These are phyloP conservation scores for Moniliophthora roreri DNA, from an alignment of 1,284 basidiomycete genomes.

Conservation along the genomic window DNA sequence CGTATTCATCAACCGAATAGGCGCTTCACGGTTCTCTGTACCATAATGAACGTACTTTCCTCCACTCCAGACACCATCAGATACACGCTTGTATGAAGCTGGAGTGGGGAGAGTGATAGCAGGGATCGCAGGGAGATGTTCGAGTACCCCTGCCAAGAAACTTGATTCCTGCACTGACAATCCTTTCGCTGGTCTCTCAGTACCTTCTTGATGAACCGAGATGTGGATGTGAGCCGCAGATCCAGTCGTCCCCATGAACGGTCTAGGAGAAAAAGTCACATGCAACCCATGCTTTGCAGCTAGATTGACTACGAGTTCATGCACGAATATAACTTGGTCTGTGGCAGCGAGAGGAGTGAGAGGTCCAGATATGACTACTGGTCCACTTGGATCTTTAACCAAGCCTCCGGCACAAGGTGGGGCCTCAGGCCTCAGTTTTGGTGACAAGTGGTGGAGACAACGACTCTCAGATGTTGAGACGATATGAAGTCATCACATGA, in stretches of 20 bases:
- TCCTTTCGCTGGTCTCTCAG: no score
- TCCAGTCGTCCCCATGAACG: conserved; percentile 39
- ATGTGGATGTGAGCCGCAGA: no score
- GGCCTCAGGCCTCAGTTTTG: conserved; percentile 37
- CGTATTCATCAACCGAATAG: conserved; percentile 59
- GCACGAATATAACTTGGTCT: no score
- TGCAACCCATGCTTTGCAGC: conserved; percentile 49
- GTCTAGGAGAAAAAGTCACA: conserved; percentile 53
- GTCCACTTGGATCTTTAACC: conserved; percentile 72
- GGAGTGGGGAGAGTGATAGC: no score
- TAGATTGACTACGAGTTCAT: conserved; percentile 54
- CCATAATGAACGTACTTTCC: conserved; percentile 73
- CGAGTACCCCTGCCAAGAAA: no score
- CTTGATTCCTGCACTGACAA: no score
- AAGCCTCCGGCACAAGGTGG: conserved; percentile 57
- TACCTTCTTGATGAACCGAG: no score
- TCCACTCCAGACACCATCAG: conserved; percentile 67
- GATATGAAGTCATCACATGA: no score
- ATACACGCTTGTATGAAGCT: conserved; percentile 63
- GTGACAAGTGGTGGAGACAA: no score
- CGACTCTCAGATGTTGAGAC: no score
- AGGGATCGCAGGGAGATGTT: no score
- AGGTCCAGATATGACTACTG: conserved; percentile 56
- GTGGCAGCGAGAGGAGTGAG: conserved; percentile 48
- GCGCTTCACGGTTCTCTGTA: conserved; percentile 64